A percentile compares a stretch with the other conserved stretches of the same genome.
Conservation (phyloP, 2,329 filamentous ascomycete genomes). For the Arthrobotrys iridis region DNA sequence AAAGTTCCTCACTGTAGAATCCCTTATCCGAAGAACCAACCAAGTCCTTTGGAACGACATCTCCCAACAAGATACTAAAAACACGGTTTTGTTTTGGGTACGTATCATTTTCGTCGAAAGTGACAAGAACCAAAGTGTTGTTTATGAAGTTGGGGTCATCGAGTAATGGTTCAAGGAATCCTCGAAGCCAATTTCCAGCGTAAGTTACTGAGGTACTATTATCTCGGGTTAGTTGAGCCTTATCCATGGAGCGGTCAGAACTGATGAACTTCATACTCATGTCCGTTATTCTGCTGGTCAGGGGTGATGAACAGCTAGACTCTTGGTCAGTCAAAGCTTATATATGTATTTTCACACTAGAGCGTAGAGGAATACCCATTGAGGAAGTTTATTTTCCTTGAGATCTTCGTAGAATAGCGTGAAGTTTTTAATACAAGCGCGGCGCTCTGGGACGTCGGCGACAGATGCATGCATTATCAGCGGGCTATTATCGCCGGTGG, state of each 20-base stretch:
- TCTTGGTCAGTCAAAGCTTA: not conserved
- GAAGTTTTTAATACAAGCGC: constrained; percentile 78
- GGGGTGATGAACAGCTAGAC: constrained; percentile 74
- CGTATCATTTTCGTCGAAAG: constrained; percentile 80
- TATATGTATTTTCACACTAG: no score
- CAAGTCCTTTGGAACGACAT: constrained; percentile 73
- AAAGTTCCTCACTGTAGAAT: constrained; percentile 68
- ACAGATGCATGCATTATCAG: constrained; percentile 74
- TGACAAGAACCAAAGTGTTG: constrained; percentile 78
- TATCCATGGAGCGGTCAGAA: not conserved
- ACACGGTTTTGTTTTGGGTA: constrained; percentile 75
- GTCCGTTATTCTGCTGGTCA: constrained; percentile 78
- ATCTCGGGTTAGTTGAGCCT: not conserved
- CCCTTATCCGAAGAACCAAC: constrained; percentile 74
- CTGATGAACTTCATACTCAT: constrained; percentile 69
- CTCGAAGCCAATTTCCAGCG: constrained; percentile 74
- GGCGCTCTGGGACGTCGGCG: constrained; percentile 69
- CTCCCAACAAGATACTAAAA: constrained; percentile 76
- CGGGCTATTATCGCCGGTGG: constrained; percentile 59
- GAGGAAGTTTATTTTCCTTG: constrained; percentile 71
- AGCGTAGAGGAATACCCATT: constrained; percentile 66
- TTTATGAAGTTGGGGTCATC: constrained; percentile 74
- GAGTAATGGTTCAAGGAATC: constrained; percentile 76
- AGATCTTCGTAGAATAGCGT: constrained; percentile 76
- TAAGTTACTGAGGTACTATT: constrained; percentile 70